Evolutionary conservation across 805 yeast genomes (phyloP), one percentile per base, ranked within the genome.

Genomic region (Torulaspora maleeae): DNA sequence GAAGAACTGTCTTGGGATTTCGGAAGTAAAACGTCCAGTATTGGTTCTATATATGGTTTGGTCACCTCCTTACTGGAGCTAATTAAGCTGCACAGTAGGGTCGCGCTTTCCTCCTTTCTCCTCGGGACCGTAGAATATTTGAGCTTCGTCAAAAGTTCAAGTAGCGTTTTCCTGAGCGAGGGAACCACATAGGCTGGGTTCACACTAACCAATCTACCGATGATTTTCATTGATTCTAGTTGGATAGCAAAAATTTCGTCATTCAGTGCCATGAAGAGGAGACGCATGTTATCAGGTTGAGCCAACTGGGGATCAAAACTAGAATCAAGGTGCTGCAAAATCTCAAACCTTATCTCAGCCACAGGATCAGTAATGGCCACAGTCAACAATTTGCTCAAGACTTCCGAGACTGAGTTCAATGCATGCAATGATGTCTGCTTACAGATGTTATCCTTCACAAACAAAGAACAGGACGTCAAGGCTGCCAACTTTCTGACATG

Each of bases 121-220:
- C 84, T 67, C 27, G 88, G 76, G 36, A 81, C 77, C 9, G 83
- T 80, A 1, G 95, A 85, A 62, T 82, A 89, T 56, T 89, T 95
- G 41, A 93, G 69, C 48, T 86, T 86, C 0, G 96, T 88, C 37
- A 95, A 64, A 11, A 90, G 72, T 61, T 91, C 97, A 36, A 93
- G 79, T 50, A 95, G 67, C 0, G 91, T 80, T 61, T 88, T 91
- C 54, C 98, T 75, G 43, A 93, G 71, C 0, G 95, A 86, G 0
- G 99, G 99, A 30, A 91, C 89, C 51, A 93, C 86, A 64, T 88
- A 91, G 0, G 99, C 97, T 0, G 99, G 98, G 57, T 93, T 93
- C 33, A 88, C 83, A 1, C 79, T 68, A 0, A 96, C 83, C 13
- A 93, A 67, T 45, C 97, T 75, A 2, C 99, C 98, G 47, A 93